Base-by-base conservation (phyloP, 2,329 filamentous ascomycete genomes). In the Scopulariopsis brevicaulis region DNA sequence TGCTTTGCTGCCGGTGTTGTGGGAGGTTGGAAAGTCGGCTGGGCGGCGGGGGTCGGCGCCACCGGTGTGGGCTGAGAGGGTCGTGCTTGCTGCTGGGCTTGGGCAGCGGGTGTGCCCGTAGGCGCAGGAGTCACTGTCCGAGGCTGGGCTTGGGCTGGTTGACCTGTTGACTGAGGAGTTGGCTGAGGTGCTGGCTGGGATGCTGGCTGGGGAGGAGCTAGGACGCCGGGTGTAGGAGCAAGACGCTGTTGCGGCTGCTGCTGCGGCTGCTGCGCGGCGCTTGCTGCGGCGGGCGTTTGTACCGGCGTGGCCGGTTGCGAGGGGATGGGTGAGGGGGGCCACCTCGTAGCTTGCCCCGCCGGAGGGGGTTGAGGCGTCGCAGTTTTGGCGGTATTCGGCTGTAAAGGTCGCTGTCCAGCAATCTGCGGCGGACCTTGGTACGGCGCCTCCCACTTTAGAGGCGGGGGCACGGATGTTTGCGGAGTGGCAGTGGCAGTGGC, bases 101-200 rank as follows among this genome's bases (percentile, higher is more conserved):
- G 46, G 20, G 52, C 15, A 15, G 25, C 14, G 52, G 52, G 28
- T 15, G 22, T 34, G 10, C 22, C 12, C 46, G 46, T 22, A 6
- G 46, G 6, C 24, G 46, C 22, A n/a, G 20, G 18, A 8, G 71
- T 62, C 63, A 70, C 65, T 63, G 68, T 68, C 53, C 28, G 51
- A 22, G 73, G 70, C 51, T 69, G 69, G 54, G 72, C 64, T 14
- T 54, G 53, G 2, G 34, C 34, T 24, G 54, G 50, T 32, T 59
- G 62, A 12, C 51, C 34, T 37, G 59, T 37, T 28, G 59, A 11
- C 20, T 54, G 53, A 50, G 24, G 53, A 25, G 62, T 40, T 15
- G 59, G 4, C 8, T 32, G 28, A 4, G 28, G 50, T 4, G 34
- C 34, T 24, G 56, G 53, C 25, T 59, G 62, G 8, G 43, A 22